phyloP scores from a whole-genome alignment of 805 yeast genomes.

The Schwanniomyces yamadae region DNA sequence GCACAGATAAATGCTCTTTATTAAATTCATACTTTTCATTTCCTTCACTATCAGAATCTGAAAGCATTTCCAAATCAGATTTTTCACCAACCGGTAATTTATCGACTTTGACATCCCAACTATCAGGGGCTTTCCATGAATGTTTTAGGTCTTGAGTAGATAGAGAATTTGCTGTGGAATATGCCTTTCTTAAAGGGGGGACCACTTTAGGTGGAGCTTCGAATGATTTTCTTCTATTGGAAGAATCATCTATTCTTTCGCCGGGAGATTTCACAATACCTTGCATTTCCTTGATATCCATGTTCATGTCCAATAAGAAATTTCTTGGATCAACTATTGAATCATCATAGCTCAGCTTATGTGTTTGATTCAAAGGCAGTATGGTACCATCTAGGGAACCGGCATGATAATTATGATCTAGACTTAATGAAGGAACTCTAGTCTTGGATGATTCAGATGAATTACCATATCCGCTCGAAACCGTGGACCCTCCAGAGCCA shows the following conservation, averaged over 20 bases:
- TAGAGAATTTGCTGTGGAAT: conserved; percentile 2
- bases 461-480: conserved; percentile 17
- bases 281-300: conserved; percentile 50
- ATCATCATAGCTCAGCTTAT: background rate
- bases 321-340: conserved; percentile 5
- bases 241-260: background rate
- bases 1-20: conserved; percentile 4
- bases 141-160: conserved; percentile 1
- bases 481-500: conserved; percentile 9
- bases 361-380: background rate
- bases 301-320: conserved; percentile 46
- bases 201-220: background rate
- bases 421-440: conserved; percentile 34
- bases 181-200: conserved; percentile 1
- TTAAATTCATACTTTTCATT: conserved; percentile 8
- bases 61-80: conserved; percentile 6
- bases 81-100: conserved; percentile 3
- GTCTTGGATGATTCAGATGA: conserved; percentile 32
- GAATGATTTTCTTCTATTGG: no score
- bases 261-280: conserved; percentile 40
- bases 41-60: conserved; percentile 18
- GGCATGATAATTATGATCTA: conserved; percentile 21
- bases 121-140: conserved; percentile 47
- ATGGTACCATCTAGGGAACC: conserved; percentile 1
- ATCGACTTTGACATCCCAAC: conserved; percentile 46